Evolutionary conservation across 768 basidiomycete species (phyloP).

Genomic region (Gymnopilus junonius): DNA sequence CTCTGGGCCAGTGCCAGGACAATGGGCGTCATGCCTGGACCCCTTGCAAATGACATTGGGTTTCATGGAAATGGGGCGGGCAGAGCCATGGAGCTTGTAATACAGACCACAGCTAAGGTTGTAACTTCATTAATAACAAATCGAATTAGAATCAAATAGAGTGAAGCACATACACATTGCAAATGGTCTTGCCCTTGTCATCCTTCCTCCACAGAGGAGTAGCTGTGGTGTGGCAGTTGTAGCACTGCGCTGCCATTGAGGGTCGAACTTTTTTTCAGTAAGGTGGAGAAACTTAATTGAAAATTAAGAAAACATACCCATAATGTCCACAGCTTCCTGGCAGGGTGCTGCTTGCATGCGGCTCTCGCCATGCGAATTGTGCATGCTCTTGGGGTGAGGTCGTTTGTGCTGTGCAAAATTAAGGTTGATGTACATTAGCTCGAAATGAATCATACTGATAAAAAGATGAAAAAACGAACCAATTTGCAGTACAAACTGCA

Average conservation of each 20-base stretch:
- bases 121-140: not conserved
- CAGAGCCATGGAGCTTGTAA: slow-evolving; percentile 85
- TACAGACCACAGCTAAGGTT: slow-evolving; percentile 60
- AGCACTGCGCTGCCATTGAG: slow-evolving; percentile 74
- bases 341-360: slow-evolving; percentile 67
- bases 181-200: slow-evolving; percentile 89
- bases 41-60: slow-evolving; percentile 89
- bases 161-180: slow-evolving; percentile 77
- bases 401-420: slow-evolving; percentile 80
- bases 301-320: slow-evolving; percentile 51
- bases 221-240: slow-evolving; percentile 88
- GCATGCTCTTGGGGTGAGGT: slow-evolving; percentile 87
- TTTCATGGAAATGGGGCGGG: slow-evolving; percentile 90
- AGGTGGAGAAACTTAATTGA: slow-evolving; percentile 26
- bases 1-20: slow-evolving; percentile 52
- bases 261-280: slow-evolving; percentile 33
- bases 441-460: not conserved
- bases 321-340: slow-evolving; percentile 74
- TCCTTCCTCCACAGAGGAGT: slow-evolving; percentile 92
- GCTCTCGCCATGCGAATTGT: slow-evolving; percentile 74
- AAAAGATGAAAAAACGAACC: slow-evolving; percentile 44
- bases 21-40: slow-evolving; percentile 78
- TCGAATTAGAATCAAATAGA: too few species aligned
- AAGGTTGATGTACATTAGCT: slow-evolving; percentile 15
- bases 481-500: slow-evolving; percentile 88